These are phyloP conservation scores for Talaromyces sp. DNA, from an alignment of 2,329 filamentous ascomycete genomes.

Conservation along the genomic window DNA sequence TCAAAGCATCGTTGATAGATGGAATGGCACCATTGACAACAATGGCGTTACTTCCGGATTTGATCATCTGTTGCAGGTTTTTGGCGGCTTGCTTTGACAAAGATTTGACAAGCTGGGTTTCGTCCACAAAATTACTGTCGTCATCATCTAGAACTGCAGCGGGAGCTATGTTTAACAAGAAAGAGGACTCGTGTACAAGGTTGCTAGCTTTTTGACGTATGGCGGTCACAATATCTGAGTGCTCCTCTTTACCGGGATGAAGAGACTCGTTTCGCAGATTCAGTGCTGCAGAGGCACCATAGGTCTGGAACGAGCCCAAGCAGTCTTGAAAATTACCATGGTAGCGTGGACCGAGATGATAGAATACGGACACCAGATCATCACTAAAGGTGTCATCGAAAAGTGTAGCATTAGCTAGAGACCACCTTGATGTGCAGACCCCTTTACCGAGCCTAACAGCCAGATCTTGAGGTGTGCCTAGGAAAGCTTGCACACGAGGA, in stretches of 20 bases:
- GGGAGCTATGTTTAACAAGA: slow-evolving; percentile 78
- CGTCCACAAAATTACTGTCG: slow-evolving; percentile 63
- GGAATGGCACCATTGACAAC: slow-evolving; percentile 85
- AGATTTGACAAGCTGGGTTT: slow-evolving; percentile 68
- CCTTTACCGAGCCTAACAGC: slow-evolving; percentile 69
- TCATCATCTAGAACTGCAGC: slow-evolving; percentile 75
- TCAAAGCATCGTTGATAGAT: slow-evolving; percentile 81
- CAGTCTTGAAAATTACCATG: slow-evolving; percentile 96
- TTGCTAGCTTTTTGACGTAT: slow-evolving; percentile 79
- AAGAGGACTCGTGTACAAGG: slow-evolving; percentile 72
- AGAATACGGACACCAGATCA: slow-evolving; percentile 85
- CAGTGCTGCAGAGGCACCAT: slow-evolving; percentile 82
- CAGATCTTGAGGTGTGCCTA: slow-evolving; percentile 86
- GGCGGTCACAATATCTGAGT: slow-evolving; percentile 83
- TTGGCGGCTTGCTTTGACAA: slow-evolving; percentile 67
- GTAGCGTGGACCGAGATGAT: slow-evolving; percentile 82
- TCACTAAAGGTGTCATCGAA: slow-evolving; percentile 85
- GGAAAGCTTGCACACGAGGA: slow-evolving; percentile 74
- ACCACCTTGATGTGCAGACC: slow-evolving; percentile 74
- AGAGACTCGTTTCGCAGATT: slow-evolving; percentile 88
- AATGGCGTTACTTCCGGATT: slow-evolving; percentile 68
- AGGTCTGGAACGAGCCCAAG: slow-evolving; percentile 92
- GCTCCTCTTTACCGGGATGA: slow-evolving; percentile 82
- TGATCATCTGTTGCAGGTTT: slow-evolving; percentile 62
- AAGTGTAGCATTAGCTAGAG: slow-evolving; percentile 80